A percentile compares a stretch with the other conserved stretches of the same genome.
Evolutionary conservation across 2,329 filamentous ascomycete species (phyloP).

Genomic region (Pseudogymnoascus sp.): DNA sequence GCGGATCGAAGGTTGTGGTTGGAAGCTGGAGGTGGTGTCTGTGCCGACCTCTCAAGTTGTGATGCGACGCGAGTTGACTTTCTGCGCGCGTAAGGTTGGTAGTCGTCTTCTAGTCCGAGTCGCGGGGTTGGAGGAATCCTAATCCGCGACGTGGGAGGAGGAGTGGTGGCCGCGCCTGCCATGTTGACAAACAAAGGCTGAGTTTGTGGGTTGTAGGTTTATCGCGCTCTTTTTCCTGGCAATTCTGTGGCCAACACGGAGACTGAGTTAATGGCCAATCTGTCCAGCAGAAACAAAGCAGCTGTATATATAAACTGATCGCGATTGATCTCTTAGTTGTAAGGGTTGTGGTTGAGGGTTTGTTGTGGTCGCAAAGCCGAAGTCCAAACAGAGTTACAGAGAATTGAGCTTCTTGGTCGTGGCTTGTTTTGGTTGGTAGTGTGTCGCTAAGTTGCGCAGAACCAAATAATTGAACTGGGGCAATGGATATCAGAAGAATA

Average conservation of each 20-base stretch:
- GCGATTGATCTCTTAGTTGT: neutral
- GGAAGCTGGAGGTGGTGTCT: conserved; percentile 40
- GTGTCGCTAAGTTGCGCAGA: neutral
- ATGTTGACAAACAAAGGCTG: conserved; percentile 16
- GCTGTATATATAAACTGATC: neutral
- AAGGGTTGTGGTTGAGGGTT: neutral
- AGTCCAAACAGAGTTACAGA: neutral
- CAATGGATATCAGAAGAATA: conserved; percentile 1
- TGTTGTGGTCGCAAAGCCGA: neutral
- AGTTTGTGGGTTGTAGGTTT: neutral
- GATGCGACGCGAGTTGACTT: conserved; percentile 59
- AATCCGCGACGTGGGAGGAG: conserved; percentile 49
- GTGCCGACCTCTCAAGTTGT: conserved; percentile 39
- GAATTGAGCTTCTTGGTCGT: neutral
- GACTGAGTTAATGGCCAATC: neutral
- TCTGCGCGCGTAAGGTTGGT: conserved; percentile 56
- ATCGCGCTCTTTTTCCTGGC: neutral
- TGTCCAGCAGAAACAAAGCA: neutral
- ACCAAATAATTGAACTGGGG: neutral
- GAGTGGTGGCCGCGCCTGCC: conserved; percentile 41
- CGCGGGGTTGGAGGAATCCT: conserved; percentile 62
- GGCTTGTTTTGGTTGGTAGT: conserved; percentile 2
- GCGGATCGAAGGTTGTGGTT: conserved; percentile 30
- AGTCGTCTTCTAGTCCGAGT: conserved; percentile 59
- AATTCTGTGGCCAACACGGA: neutral